Evolutionary conservation across 768 basidiomycete genomes (phyloP), one percentile per base, ranked within the genome.

Genomic region (Gautieria morchelliformis): DNA sequence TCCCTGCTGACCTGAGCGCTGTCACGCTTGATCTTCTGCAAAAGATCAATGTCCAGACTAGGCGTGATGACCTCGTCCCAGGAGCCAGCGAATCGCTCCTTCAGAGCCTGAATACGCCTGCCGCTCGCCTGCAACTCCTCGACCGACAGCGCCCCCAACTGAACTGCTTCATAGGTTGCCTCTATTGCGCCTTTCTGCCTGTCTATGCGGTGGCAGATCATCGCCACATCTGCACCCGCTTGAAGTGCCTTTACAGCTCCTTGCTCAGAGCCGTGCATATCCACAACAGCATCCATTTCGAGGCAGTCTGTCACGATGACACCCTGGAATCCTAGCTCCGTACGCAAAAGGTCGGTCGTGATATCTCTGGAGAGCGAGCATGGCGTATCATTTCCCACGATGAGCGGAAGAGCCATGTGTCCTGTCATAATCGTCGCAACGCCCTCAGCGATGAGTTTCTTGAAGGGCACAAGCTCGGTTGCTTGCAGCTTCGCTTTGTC

Each of bases 301-400:
- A 88, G 69, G 63, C 86, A 87, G 64, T 87, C 86, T 1, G 86
- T 87, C 30, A 87, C 84, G 20, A 85, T 67, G 39, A 87, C 76
- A 0, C 84, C 84, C 4, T 70, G 50, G 66, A 76, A 88, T 0
- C 71, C 70, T 63, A 87, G 60, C 42, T 78, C 72, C 17, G 30
- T 52, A 45, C 82, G 74, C 44, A 87, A 68, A 12, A 87, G 64
- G 14, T 68, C 76, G 0, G 72, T 80, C 27, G 80, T 82, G 24
- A 85, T 75, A 42, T 62, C 62, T 1, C 69, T 66, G 1, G 83
- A 83, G 22, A 87, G 73, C 6, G 86, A 87, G 32, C 75, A 75
- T 4, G 86, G 85, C 4, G 71, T 75, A 59, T 80, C 75, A 49
- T 75, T 71, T 5, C 78, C 78, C 0, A 77, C 80, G 22, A 86